phyloP scores from a whole-genome alignment of 768 basidiomycete species.

The Psilocybe subaeruginosa region DNA sequence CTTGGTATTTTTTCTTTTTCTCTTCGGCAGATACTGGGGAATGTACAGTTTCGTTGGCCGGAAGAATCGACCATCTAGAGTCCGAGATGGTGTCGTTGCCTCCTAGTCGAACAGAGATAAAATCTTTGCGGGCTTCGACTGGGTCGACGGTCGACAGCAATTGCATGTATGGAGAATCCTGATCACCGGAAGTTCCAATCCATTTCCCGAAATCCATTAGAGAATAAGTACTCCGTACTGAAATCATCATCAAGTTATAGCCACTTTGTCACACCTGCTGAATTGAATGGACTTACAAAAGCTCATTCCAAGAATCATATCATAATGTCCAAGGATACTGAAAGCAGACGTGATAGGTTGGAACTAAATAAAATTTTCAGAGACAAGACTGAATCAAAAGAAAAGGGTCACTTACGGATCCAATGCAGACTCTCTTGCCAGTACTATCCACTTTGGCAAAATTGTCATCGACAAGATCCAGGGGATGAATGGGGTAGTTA shows the following conservation, averaged over 20 bases:
- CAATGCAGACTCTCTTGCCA: conserved; percentile 65
- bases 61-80: conserved; percentile 61
- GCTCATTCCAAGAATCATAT: conserved; percentile 83
- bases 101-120: conserved; percentile 60
- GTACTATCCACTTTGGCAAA: conserved; percentile 46
- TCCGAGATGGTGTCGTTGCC: conserved; percentile 58
- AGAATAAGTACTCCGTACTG: conserved; percentile 79
- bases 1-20: conserved; percentile 68
- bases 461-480: conserved; percentile 69
- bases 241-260: conserved; percentile 10
- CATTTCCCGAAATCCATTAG: conserved; percentile 76
- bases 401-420: conserved; percentile 52
- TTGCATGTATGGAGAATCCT: conserved; percentile 68
- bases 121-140: conserved; percentile 61
- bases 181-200: conserved; percentile 48
- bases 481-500: conserved; percentile 73
- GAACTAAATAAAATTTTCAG: conserved; percentile 49
- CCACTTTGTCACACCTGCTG: background rate
- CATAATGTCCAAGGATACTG: conserved; percentile 75
- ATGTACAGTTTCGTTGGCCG: conserved; percentile 55
- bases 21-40: conserved; percentile 67
- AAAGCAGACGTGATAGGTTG: conserved; percentile 85
- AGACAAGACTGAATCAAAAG: background rate
- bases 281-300: conserved; percentile 54
- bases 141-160: conserved; percentile 61